Evolutionary conservation across 176 grass and related monocot genomes (phyloP).

Genomic region (Triticum aestivum): IWGSC_CS_RefSeq_v2.1 NC_057804.1:30172155-30172654

Average conservation of each 20-base stretch:
- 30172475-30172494: slow-evolving; percentile 53
- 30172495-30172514: slow-evolving; percentile 78
- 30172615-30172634: slow-evolving; percentile 50
- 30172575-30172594: slow-evolving; percentile 35
- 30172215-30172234: too few species aligned
- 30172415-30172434: slow-evolving; percentile 75
- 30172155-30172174: not conserved
- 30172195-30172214: too few species aligned
- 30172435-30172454: slow-evolving; percentile 62
- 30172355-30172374: slow-evolving; percentile 54
- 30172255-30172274: not conserved
- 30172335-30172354: not conserved
- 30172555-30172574: slow-evolving; percentile 50
- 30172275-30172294: too few species aligned
- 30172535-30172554: slow-evolving; percentile 69
- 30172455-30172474: slow-evolving; percentile 70
- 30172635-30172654: slow-evolving; percentile 33
- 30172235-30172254: not conserved
- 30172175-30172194: not conserved
- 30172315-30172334: too few species aligned
- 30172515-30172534: slow-evolving; percentile 62
- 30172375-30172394: slow-evolving; percentile 78
- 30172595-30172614: slow-evolving; percentile 58
- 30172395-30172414: slow-evolving; percentile 72
- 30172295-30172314: too few species aligned